A percentile compares a stretch with the other conserved stretches of the same genome.
These are phyloP conservation scores for Aspergillus pseudoterreus DNA, from an alignment of 2,329 filamentous ascomycete species.

Conservation along the genomic window DNA sequence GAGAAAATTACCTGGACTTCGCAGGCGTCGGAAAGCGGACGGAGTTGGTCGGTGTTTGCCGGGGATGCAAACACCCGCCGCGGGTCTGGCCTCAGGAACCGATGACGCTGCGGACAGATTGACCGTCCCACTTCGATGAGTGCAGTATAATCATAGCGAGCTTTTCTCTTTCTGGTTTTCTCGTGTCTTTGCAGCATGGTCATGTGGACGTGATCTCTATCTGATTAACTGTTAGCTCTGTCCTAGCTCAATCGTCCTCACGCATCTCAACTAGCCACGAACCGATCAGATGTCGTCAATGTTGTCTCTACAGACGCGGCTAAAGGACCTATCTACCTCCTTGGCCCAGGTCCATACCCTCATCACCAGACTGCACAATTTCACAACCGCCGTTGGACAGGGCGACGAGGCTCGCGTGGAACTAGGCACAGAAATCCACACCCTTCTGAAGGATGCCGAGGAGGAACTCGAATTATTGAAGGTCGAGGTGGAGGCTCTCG, in stretches of 20 bases:
- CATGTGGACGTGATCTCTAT: no score
- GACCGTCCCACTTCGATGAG: neutral
- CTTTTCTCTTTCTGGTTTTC: no score
- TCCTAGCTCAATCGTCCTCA: neutral
- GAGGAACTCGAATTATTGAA: slow-evolving; percentile 77
- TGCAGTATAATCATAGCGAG: no score
- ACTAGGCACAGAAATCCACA: slow-evolving; percentile 75
- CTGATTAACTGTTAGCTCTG: neutral
- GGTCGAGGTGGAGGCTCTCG: slow-evolving; percentile 73
- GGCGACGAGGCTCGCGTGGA: slow-evolving; percentile 66
- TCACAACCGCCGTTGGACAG: slow-evolving; percentile 61
- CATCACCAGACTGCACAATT: slow-evolving; percentile 55
- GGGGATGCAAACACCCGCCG: slow-evolving; percentile 25
- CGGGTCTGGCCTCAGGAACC: slow-evolving; percentile 20
- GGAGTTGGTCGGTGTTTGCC: slow-evolving; percentile 21
- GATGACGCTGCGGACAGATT: slow-evolving; percentile 25
- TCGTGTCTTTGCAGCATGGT: no score
- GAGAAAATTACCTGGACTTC: slow-evolving; percentile 10
- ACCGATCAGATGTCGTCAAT: slow-evolving; percentile 34
- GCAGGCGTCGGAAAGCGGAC: slow-evolving; percentile 5
- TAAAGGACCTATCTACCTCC: slow-evolving; percentile 51
- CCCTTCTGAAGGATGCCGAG: slow-evolving; percentile 70
- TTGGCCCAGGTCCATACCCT: slow-evolving; percentile 53
- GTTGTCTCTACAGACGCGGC: slow-evolving; percentile 43
- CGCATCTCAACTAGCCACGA: neutral